Base-by-base conservation (phyloP, 179 eudicot species). In the Pouteria campechiana region DNA sequence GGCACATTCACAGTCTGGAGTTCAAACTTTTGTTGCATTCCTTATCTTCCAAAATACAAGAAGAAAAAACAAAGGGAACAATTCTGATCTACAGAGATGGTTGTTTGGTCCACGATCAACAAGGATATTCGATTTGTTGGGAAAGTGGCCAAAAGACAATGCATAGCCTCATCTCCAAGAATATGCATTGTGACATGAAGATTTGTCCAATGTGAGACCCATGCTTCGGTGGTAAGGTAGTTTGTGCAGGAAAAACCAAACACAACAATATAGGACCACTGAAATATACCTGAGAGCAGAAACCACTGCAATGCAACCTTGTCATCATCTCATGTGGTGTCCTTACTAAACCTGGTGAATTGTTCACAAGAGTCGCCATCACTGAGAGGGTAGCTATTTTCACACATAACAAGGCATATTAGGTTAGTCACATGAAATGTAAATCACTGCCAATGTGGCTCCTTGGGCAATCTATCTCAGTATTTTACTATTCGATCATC, bases 311-410 rank as follows among this genome's bases (percentile, higher is more conserved):
- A n/a, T n/a, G n/a, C n/a, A n/a, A n/a, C n/a, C n/a, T n/a, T n/a
- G n/a, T n/a, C 2, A 25, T 35, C 32, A 18, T 34, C 42, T 61
- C 63, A 16, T 17, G 42, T 2, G 63, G 21, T 17, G 36, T 33
- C 9, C 42, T 45, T 30, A 33, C n/a, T 43, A 48, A 13, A 35
- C 63, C 66, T 14, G 30, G 24, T 27, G 50, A 37, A 46, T 16
- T 44, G 58, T 32, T 69, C 44, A 17, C 25, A 27, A 69, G 63
- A 17, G 59, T 48, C 16, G 59, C 48, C 12, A 69, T 44, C 53
- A 69, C 45, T 20, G 70, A 69, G 24, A 58, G 70, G 12, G 61
- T 63, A 12, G 22, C 74, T 69, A 21, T 40, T 10, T 15, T 33
- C 29, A 29, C 46, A 46, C 22, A 6, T 44, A 1, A 43, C 12